Base-by-base conservation (phyloP, 352 stramenopile species). In the Phytophthora hibernalis region DNA sequence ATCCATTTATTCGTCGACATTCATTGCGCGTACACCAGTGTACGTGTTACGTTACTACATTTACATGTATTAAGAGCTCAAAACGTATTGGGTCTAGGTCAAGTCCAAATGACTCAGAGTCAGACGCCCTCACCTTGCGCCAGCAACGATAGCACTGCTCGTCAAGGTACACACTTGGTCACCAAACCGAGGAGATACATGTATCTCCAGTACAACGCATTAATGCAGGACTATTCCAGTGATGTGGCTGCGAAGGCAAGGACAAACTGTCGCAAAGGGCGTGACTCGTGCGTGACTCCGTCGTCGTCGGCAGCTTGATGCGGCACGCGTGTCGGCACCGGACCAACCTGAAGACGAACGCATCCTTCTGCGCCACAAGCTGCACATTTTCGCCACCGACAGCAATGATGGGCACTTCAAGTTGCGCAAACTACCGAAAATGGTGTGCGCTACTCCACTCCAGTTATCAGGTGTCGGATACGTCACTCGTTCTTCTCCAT, bases 401-500 rank as follows among this genome's bases (percentile, higher is more conserved):
- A 6, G 1, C 2, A 24, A 38, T 31, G 49, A 70, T 67, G 38
- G 5, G 56, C 56, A 66, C 59, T 70, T 70, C 66, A 66, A 75
- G 28, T 64, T 74, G 61, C 53, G 40, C 37, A 61, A 60, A 54
- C 58, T 51, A 57, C 49, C 28, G 47, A 65, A 70, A 70, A 40
- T 59, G 35, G 42, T 54, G 53, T 74, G 26, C 3, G 2, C 20
- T 43, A 74, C 66, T 45, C 44, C 21, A 61, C 33, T 16, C 12
- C 38, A 24, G 38, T 54, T 49, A 51, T 66, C 48, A 74, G 65
- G 15, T n/a, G n/a, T 54, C 33, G n/a, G 4, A 54, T 20, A 72
- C 59, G 53, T 70, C 66, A 74, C 53, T 73, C 43, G 28, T 52
- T 10, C 45, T 70, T 57, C 38, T 69, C 9, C 59, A n/a, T 9